Evolutionary conservation across 2,329 filamentous ascomycete species (phyloP), one percentile per base, ranked within the genome.

Genomic region (Verticillium zaregamsianum): DNA sequence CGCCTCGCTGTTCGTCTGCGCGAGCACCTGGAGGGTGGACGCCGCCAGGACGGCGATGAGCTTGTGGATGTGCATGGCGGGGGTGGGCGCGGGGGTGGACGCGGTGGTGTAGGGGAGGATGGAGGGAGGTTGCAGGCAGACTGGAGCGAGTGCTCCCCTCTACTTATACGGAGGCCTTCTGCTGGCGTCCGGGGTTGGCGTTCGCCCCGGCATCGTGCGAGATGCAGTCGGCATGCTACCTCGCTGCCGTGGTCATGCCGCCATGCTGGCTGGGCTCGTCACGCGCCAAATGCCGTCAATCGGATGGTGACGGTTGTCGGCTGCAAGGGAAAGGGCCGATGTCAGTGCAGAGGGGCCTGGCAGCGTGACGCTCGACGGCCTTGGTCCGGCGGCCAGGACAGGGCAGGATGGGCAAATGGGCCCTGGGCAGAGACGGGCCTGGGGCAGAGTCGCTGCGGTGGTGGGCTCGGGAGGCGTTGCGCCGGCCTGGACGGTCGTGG

Each of bases 1-100:
- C 56, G 65, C 65, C 25, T 45, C 25, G 39, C 12, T 37, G 54
- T 32, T 57, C 56, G 55, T 40, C 28, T 66, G 64, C 33, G 64
- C 64, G 25, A 59, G 58, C 11, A 23, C 52, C 55, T 62, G 63
- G 55, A 66, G 60, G 40, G 59, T 49, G 14, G 61, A 52, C 37
- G 63, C 63, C 33, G 59, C 63, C n/a, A 62, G 61, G n/a, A 65
- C 25, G 32, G 60, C 60, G 61, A 63, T 59, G 15, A 63, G 37
- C 59, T 63, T 65, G 61, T 57, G 39, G 58, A 61, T 33, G 57
- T 63, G 64, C 64, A 66, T 66, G 40, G 31, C 20, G 40, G 28
- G 17, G 9, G 40, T 3, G 55, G 52, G n/a, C 15, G 39, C 17
- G 20, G 33, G 28, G 58, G 14, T 12, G 4, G 55, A 35, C 17